Conservation (phyloP, 2,329 filamentous ascomycete species). For the Lanzia echinophila region DNA sequence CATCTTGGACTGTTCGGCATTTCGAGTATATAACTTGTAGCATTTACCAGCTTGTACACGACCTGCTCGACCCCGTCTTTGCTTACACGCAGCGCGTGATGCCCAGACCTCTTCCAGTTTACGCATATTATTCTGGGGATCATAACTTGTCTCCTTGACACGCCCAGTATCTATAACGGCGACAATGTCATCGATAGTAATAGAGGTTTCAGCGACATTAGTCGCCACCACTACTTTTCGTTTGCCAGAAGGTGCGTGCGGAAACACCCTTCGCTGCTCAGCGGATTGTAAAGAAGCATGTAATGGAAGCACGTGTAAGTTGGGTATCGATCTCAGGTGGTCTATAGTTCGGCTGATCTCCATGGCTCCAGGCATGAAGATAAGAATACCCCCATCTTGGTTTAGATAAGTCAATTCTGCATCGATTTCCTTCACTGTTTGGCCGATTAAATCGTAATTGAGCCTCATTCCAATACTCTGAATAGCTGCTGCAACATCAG, state of each 20-base stretch:
- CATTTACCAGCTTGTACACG: conserved; percentile 86
- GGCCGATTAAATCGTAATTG: conserved; percentile 81
- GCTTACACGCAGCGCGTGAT: conserved; percentile 87
- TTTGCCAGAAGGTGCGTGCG: conserved; percentile 66
- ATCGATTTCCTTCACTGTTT: conserved; percentile 78
- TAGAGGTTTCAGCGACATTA: conserved; percentile 96
- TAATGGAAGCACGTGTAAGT: conserved; percentile 74
- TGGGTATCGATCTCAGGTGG: conserved; percentile 55
- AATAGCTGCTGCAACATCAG: conserved; percentile 62
- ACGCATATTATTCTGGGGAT: conserved; percentile 87
- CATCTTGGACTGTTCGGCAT: conserved; percentile 76
- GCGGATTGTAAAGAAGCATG: conserved; percentile 86
- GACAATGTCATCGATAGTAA: conserved; percentile 96
- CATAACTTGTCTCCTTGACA: conserved; percentile 95
- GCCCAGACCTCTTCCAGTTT: conserved; percentile 94
- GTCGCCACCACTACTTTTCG: conserved; percentile 92
- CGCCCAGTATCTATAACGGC: conserved; percentile 92
- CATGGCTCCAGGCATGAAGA: conserved; percentile 86
- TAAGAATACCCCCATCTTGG: conserved; percentile 80
- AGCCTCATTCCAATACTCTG: conserved; percentile 73
- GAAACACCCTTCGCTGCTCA: conserved; percentile 85
- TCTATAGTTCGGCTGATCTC: conserved; percentile 82
- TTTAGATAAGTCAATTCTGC: conserved; percentile 56
- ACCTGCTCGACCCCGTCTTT: conserved; percentile 85
- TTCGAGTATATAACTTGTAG: conserved; percentile 90